phyloP scores from a whole-genome alignment of 768 basidiomycete species.

The Hygrophorus russula region DNA sequence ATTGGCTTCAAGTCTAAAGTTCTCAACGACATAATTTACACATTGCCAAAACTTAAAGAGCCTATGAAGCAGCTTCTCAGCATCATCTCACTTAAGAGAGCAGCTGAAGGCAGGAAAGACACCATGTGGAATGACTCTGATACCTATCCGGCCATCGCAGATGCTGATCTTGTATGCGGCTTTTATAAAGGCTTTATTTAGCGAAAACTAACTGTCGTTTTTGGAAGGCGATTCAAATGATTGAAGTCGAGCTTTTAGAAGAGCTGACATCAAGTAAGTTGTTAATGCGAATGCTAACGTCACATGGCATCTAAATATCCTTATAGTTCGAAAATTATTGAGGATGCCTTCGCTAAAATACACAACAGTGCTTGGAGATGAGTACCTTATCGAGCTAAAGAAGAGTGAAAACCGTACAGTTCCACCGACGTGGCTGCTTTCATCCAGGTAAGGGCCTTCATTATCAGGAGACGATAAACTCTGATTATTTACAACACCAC shows the following conservation, averaged over 20 bases:
- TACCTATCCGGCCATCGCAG: constrained; percentile 39
- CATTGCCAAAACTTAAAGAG: constrained; percentile 54
- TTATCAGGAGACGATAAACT: background rate
- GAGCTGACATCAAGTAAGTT: constrained; percentile 2
- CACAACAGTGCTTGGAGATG: constrained; percentile 53
- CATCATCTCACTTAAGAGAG: constrained; percentile 48
- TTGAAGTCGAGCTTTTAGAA: constrained; percentile 50
- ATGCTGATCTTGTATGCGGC: constrained; percentile 47
- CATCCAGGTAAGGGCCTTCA: constrained; percentile 45
- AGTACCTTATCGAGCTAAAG: constrained; percentile 78
- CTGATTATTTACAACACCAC: background rate
- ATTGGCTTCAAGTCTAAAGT: constrained; percentile 54
- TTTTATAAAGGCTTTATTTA: background rate
- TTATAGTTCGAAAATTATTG: constrained; percentile 59
- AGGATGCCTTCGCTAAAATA: constrained; percentile 67
- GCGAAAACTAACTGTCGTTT: constrained; percentile 3
- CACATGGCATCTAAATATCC: no score
- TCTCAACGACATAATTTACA: constrained; percentile 57
- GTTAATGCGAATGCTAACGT: background rate
- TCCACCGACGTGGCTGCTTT: constrained; percentile 47
- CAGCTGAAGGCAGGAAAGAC: constrained; percentile 56
- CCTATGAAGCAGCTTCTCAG: constrained; percentile 42
- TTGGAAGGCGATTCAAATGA: constrained; percentile 48
- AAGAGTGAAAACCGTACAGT: constrained; percentile 40
- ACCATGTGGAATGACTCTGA: constrained; percentile 52